Percentiles rank a stretch among this genome's conserved stretches.
Evolutionary conservation across 805 yeast genomes (phyloP).

Genomic region (Ogataea haglerorum): DNA sequence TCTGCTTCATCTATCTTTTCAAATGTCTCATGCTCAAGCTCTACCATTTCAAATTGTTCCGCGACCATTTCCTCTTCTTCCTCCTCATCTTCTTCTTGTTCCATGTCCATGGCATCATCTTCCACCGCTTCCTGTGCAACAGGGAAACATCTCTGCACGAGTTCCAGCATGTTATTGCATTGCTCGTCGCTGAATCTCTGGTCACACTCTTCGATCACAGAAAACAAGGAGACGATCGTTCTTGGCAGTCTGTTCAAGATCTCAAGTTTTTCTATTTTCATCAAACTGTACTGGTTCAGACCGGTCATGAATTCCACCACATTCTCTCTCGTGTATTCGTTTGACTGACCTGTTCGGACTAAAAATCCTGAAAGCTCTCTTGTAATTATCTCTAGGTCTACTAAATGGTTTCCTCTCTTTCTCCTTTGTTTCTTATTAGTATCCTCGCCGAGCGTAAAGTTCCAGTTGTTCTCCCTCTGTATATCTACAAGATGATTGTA

Average conservation of each 20-base stretch:
- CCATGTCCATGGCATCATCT: slow-evolving; percentile 18
- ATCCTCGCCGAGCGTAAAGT: slow-evolving; percentile 32
- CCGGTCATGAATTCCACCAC: slow-evolving; percentile 38
- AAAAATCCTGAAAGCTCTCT: slow-evolving; percentile 45
- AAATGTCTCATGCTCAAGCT: slow-evolving; percentile 27
- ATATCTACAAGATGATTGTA: slow-evolving; percentile 48
- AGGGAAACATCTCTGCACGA: slow-evolving; percentile 55
- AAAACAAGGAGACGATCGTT: slow-evolving; percentile 71
- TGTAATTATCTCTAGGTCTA: slow-evolving; percentile 49
- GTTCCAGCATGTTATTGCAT: slow-evolving; percentile 54
- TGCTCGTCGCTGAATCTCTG: slow-evolving; percentile 71
- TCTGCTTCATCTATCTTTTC: slow-evolving; percentile 7
- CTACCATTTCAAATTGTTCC: slow-evolving; percentile 25
- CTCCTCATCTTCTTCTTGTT: slow-evolving; percentile 16
- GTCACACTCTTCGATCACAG: slow-evolving; percentile 91
- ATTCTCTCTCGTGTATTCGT: slow-evolving; percentile 28
- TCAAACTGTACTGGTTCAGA: slow-evolving; percentile 53
- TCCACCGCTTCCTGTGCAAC: slow-evolving; percentile 28
- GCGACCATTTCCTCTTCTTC: slow-evolving; percentile 23
- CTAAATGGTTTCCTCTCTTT: slow-evolving; percentile 31
- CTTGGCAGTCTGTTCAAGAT: slow-evolving; percentile 78
- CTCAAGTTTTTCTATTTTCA: slow-evolving; percentile 81
- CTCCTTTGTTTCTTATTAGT: slow-evolving; percentile 27
- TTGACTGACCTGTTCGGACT: slow-evolving; percentile 34
- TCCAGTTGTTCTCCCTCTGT: slow-evolving; percentile 47